phyloP scores from a whole-genome alignment of 805 yeast genomes.

The Zygotorulaspora danielsina region DNA sequence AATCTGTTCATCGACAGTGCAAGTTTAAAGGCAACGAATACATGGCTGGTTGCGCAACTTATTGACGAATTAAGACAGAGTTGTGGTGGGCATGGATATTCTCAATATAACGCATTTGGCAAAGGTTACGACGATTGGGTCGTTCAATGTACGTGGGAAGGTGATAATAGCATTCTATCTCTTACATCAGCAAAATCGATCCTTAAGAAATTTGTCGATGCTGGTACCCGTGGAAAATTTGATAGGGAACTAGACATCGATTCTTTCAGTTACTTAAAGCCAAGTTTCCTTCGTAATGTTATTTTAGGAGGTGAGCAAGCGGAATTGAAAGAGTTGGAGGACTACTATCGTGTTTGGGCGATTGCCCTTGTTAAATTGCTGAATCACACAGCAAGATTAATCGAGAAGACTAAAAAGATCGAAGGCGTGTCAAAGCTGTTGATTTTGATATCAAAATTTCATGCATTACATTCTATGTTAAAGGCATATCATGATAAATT shows the following conservation, averaged over 20 bases:
- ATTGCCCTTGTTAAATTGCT: conserved; percentile 28
- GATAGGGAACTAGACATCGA: conserved; percentile 33
- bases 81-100: conserved; percentile 96
- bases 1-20: conserved; percentile 80
- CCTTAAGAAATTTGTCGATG: conserved; percentile 40
- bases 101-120: conserved; percentile 88
- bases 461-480: conserved; percentile 39
- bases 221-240: conserved; percentile 36
- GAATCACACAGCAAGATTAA: conserved; percentile 26
- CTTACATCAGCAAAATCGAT: conserved; percentile 78
- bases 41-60: conserved; percentile 77
- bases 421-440: conserved; percentile 40
- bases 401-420: conserved; percentile 27
- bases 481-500: conserved; percentile 31
- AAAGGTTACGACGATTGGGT: conserved; percentile 89
- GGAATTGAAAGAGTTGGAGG: conserved; percentile 30
- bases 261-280: conserved; percentile 30
- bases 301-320: conserved; percentile 25
- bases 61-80: conserved; percentile 90
- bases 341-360: conserved; percentile 35
- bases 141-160: conserved; percentile 99
- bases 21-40: conserved; percentile 80
- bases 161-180: conserved; percentile 85
- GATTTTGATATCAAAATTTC: conserved; percentile 39
- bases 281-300: conserved; percentile 25